Percentiles rank a stretch among this genome's conserved stretches.
phyloP scores from a whole-genome alignment of 495 filamentous ascomycete genomes.

The Chlorociboria aeruginascens region DNA sequence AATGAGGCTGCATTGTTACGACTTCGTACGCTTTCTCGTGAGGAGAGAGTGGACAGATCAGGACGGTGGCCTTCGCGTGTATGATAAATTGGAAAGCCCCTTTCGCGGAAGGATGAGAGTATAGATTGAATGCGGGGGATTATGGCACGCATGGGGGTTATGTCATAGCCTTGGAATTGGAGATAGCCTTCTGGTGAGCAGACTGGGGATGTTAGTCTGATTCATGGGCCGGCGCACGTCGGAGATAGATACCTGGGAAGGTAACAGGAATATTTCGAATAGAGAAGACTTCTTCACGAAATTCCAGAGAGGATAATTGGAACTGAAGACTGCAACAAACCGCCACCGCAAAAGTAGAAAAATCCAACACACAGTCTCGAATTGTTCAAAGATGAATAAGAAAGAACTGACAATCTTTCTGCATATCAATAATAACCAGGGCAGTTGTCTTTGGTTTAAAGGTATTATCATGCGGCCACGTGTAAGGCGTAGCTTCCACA shows the following conservation, averaged over 20 bases:
- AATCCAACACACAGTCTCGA: too few species aligned
- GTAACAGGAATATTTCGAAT: not conserved
- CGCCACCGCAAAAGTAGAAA: too few species aligned
- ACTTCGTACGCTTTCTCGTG: conserved; percentile 42
- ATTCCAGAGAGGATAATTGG: too few species aligned
- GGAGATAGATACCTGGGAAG: not conserved
- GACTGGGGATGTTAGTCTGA: conserved; percentile 29
- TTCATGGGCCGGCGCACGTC: conserved; percentile 1
- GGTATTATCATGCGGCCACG: conserved; percentile 50
- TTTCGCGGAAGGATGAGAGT: conserved; percentile 43
- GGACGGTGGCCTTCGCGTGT: conserved; percentile 59
- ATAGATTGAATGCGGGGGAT: conserved; percentile 43
- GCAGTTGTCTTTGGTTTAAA: conserved; percentile 48
- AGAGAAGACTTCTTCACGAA: too few species aligned
- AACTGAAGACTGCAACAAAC: too few species aligned
- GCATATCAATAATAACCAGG: conserved; percentile 62
- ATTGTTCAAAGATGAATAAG: too few species aligned
- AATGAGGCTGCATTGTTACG: conserved; percentile 37
- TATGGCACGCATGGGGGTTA: conserved; percentile 36
- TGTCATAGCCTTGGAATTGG: conserved; percentile 45
- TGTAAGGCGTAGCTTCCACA: conserved; percentile 40
- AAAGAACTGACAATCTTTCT: conserved; percentile 47
- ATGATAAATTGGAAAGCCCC: conserved; percentile 51
- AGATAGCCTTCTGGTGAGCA: conserved; percentile 48
- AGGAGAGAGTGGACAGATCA: conserved; percentile 45